Evolutionary conservation across 768 basidiomycete species (phyloP).

Genomic region (Tremella fuciformis): DNA sequence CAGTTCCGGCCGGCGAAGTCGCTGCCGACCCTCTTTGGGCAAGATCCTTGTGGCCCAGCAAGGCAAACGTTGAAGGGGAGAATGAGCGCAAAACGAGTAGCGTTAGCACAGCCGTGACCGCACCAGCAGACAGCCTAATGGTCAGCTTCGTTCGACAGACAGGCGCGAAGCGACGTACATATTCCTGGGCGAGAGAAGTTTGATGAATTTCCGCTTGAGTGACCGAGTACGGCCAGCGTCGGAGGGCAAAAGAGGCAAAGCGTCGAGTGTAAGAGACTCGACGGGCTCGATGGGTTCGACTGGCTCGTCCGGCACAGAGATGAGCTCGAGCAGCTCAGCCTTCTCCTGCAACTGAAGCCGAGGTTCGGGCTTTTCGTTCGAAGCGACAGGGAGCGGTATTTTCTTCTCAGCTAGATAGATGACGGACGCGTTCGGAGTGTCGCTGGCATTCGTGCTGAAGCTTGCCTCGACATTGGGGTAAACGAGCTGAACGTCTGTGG

Average conservation of each 20-base stretch:
- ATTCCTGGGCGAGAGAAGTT: neutral
- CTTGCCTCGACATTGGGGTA: slow-evolving; percentile 17
- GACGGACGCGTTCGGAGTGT: slow-evolving; percentile 18
- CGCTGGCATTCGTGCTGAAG: slow-evolving; percentile 10
- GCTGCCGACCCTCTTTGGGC: neutral
- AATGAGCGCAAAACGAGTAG: too few species aligned
- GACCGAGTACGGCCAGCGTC: neutral
- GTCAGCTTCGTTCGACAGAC: neutral
- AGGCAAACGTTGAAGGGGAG: neutral
- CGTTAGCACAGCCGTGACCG: neutral
- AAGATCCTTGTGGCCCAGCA: neutral
- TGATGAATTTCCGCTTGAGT: neutral
- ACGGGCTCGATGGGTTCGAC: neutral
- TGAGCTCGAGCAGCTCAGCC: neutral
- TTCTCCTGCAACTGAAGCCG: neutral
- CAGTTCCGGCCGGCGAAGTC: neutral
- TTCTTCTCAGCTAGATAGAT: slow-evolving; percentile 7
- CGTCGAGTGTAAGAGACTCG: neutral
- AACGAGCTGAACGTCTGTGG: slow-evolving; percentile 12
- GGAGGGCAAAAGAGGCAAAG: neutral
- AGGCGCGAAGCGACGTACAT: neutral
- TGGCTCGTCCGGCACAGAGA: neutral
- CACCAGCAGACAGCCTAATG: neutral
- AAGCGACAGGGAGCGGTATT: neutral
- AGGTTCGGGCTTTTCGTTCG: neutral